A percentile compares a stretch with the other conserved stretches of the same genome.
Conservation (phyloP, 306 rosid genomes). For the Arachis hypogaea region DNA sequence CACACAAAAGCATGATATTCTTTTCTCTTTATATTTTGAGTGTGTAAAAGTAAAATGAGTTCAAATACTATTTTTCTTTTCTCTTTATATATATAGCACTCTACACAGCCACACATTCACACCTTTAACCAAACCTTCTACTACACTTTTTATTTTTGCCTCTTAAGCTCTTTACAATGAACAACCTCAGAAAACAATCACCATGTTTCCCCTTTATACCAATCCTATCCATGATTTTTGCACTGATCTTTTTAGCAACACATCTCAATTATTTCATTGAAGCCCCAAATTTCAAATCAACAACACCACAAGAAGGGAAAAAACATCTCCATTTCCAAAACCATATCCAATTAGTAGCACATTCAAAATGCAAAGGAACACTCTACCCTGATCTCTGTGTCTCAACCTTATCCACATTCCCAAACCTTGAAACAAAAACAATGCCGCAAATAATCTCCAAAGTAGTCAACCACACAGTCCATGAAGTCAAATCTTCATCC, state of each 20-base stretch:
- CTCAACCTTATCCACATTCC: slow-evolving; percentile 64
- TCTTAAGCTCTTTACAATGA: slow-evolving; percentile 2
- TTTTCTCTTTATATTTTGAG: no score
- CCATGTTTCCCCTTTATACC: background rate
- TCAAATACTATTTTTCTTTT: background rate
- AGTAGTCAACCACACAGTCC: slow-evolving; percentile 52
- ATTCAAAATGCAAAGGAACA: slow-evolving; percentile 65
- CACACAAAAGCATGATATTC: no score
- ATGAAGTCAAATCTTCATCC: slow-evolving; percentile 54
- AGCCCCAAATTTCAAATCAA: background rate
- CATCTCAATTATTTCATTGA: slow-evolving; percentile 22
- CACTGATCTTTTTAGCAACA: background rate
- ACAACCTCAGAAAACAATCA: slow-evolving; percentile 8
- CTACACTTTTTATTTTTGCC: background rate
- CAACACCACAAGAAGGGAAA: background rate
- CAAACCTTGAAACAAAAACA: slow-evolving; percentile 56
- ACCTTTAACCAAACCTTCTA: background rate
- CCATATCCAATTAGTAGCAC: slow-evolving; percentile 53
- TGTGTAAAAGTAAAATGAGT: no score
- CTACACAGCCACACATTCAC: slow-evolving; percentile 20
- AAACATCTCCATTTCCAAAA: slow-evolving; percentile 46
- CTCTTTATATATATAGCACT: background rate
- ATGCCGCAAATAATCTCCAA: slow-evolving; percentile 56
- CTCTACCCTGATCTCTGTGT: slow-evolving; percentile 73
- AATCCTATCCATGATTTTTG: background rate